Evolutionary conservation across 768 basidiomycete genomes (phyloP).

Genomic region (Naematelia encephala): DNA sequence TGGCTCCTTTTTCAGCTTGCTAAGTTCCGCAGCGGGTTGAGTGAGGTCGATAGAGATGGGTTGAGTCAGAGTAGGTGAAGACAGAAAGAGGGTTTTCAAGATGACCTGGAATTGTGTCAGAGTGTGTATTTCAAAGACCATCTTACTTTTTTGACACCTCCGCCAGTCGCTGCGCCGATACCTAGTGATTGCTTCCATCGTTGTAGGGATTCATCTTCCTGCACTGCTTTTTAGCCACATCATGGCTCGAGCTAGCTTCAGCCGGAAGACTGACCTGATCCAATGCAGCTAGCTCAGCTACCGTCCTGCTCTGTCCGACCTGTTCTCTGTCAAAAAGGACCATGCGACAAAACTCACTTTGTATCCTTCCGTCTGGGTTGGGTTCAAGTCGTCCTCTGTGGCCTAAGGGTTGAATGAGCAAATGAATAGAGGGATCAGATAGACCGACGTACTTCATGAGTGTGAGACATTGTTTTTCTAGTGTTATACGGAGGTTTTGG

Average conservation of each 20-base stretch:
- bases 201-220: slow-evolving; percentile 81
- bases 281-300: slow-evolving; percentile 78
- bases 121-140: neutral
- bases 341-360: slow-evolving; percentile 27
- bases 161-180: slow-evolving; percentile 59
- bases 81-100: slow-evolving; percentile 64
- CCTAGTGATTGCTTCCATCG: slow-evolving; percentile 96
- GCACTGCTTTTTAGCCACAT: slow-evolving; percentile 1
- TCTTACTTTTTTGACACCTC: slow-evolving; percentile 63
- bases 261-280: slow-evolving; percentile 62
- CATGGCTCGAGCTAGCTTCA: neutral
- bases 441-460: neutral
- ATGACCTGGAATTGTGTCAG: slow-evolving; percentile 26
- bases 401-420: too few relatives aligned
- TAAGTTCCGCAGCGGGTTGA: slow-evolving; percentile 54
- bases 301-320: slow-evolving; percentile 55
- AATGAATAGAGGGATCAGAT: neutral
- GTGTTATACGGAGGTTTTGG: too few relatives aligned
- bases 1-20: slow-evolving; percentile 71
- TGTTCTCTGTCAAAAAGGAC: slow-evolving; percentile 12
- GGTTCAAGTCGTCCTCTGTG: slow-evolving; percentile 47
- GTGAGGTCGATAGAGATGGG: slow-evolving; percentile 66
- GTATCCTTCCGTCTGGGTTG: slow-evolving; percentile 51
- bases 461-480: slow-evolving; percentile 11
- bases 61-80: slow-evolving; percentile 66